Evolutionary conservation across 2,329 filamentous ascomycete genomes (phyloP), one percentile per base, ranked within the genome.

Genomic region (Rachicladosporium sp.): DNA sequence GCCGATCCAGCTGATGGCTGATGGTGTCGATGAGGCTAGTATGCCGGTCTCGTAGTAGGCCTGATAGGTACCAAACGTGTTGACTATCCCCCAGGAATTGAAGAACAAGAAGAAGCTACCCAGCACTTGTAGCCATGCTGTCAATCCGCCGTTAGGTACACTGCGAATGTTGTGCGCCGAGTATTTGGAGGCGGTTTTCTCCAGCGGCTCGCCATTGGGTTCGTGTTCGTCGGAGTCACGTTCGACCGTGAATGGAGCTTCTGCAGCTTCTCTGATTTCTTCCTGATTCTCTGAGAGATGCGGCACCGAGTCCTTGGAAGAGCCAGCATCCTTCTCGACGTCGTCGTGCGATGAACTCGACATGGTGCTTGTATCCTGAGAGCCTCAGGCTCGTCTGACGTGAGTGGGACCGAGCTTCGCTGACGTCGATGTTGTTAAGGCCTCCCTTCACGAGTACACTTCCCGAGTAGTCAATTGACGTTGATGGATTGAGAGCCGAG

Each of bases 71-170:
- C 67, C 67, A 38, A 67, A 69, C 0, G 64, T 64, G 43, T 68
- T 69, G n/a, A 67, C 56, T 13, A 67, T 46, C 12, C 55, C 62
- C 63, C 66, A 70, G 21, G 60, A 60, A 47, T 69, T 69, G 43
- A 67, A 67, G 45, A 69, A 62, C 6, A 70, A 44, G 38, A 68
- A 65, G 50, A 69, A 70, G n/a, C 54, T 52, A 2, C 63, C 65
- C 1, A 67, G 37, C 4, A 70, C 67, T 43, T 69, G 66, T 23
- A 70, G 47, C 67, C 67, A 70, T 4, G 67, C 67, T 45, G 44
- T 53, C 4, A 65, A 43, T 0, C 67, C 67, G 10, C 67, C 67
- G 50, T 70, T 59, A 0, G 67, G 67, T 11, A 69, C 65, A 13
- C 52, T 54, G 10, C 54, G 55, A 21, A 62, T 53, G 50, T 67